Percentiles rank a stretch among this genome's conserved stretches.
phyloP scores from a whole-genome alignment of 495 filamentous ascomycete species.

The Penicilliopsis zonata region DNA sequence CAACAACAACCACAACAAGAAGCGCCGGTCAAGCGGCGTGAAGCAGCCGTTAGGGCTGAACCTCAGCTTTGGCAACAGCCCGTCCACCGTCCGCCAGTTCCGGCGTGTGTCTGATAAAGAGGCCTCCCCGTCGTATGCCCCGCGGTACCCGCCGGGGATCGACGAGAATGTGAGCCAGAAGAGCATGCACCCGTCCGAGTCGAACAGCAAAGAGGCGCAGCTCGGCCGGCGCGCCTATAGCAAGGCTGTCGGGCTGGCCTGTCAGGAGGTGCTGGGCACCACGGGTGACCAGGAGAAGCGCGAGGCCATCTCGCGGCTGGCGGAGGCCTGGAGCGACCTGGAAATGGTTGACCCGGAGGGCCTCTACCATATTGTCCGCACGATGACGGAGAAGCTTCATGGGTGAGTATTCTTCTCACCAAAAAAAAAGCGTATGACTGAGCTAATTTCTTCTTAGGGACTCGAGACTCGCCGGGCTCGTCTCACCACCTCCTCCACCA shows the following conservation, averaged over 20 bases:
- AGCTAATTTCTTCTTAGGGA: too few relatives aligned
- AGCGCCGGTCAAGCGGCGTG: conserved; percentile 41
- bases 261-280: conserved; percentile 72
- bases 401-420: conserved; percentile 20
- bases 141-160: conserved; percentile 16
- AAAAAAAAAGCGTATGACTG: too few relatives aligned
- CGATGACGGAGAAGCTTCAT: conserved; percentile 50
- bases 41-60: conserved; percentile 74
- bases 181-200: conserved; percentile 13
- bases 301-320: conserved; percentile 67
- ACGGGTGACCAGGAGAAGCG: conserved; percentile 63
- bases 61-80: conserved; percentile 80
- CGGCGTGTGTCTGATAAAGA: conserved; percentile 70
- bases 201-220: conserved; percentile 61
- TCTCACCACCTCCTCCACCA: conserved; percentile 29
- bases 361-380: conserved; percentile 67
- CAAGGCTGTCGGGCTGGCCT: conserved; percentile 64
- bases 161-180: conserved; percentile 38
- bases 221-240: conserved; percentile 69
- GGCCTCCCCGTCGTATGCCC: conserved; percentile 17
- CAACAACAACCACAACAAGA: conserved; percentile 27
- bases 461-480: conserved; percentile 35
- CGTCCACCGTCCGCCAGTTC: conserved; percentile 82
- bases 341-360: conserved; percentile 87
- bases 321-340: conserved; percentile 71